Conservation (phyloP, 495 filamentous ascomycete genomes). For the Annulohypoxylon bovei region DNA sequence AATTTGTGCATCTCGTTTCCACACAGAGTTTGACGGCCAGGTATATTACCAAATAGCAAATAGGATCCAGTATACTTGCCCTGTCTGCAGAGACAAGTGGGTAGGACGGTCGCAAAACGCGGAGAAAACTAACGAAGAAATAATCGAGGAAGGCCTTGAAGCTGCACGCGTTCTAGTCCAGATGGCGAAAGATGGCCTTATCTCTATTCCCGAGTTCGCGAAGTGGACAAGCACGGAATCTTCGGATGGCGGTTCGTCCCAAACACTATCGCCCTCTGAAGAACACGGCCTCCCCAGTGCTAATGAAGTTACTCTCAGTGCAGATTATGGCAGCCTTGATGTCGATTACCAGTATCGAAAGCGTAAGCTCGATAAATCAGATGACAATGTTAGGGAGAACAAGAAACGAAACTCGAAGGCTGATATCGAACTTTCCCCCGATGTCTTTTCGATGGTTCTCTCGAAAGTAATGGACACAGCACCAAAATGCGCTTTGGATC, state of each 20-base stretch:
- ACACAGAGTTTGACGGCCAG: background rate
- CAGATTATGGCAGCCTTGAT: background rate
- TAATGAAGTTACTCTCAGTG: background rate
- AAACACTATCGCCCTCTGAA: background rate
- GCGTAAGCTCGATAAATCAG: background rate
- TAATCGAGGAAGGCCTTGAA: slow-evolving; percentile 1
- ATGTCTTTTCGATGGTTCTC: slow-evolving; percentile 25
- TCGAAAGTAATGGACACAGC: background rate
- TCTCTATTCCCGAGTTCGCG: background rate
- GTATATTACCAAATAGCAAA: background rate
- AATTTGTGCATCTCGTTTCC: slow-evolving; percentile 10
- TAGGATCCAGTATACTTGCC: background rate
- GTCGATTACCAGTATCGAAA: background rate
- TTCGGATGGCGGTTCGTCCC: background rate
- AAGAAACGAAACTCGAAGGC: background rate
- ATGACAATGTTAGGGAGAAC: background rate
- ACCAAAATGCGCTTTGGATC: slow-evolving; percentile 31
- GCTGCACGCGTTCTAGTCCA: background rate
- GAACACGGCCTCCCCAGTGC: too few relatives aligned
- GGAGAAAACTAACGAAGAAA: background rate
- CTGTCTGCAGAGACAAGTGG: background rate
- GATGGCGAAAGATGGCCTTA: background rate
- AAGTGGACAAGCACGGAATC: background rate
- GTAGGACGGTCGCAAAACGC: background rate
- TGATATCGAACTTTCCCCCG: slow-evolving; percentile 7